These are phyloP conservation scores for Scheffersomyces coipomensis DNA, from an alignment of 805 yeast genomes.

Conservation along the genomic window DNA sequence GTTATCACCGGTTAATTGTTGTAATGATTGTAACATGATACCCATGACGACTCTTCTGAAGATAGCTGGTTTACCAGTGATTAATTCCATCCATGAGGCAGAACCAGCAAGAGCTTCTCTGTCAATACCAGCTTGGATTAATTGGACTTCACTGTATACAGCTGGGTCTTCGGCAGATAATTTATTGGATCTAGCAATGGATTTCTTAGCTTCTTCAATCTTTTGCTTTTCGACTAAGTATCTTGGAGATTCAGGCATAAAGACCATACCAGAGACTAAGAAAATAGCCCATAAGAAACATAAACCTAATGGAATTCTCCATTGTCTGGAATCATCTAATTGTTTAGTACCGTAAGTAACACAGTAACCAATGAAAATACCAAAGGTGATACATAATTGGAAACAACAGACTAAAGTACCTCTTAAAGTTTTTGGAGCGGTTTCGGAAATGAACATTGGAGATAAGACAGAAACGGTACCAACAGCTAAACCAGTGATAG, in stretches of 20 bases:
- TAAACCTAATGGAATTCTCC: constrained; percentile 67
- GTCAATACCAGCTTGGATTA: constrained; percentile 59
- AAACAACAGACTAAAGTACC: constrained; percentile 69
- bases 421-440: constrained; percentile 68
- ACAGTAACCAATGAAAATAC: constrained; percentile 71
- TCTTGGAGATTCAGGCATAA: constrained; percentile 72
- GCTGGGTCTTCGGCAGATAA: constrained; percentile 51
- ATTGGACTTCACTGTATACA: constrained; percentile 51
- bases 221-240: constrained; percentile 52
- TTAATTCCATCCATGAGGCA: constrained; percentile 63
- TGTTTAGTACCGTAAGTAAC: constrained; percentile 61
- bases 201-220: constrained; percentile 51
- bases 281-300: constrained; percentile 53
- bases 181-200: constrained; percentile 61
- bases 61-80: constrained; percentile 65
- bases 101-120: constrained; percentile 60
- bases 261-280: constrained; percentile 49
- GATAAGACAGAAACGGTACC: constrained; percentile 71
- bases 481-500: constrained; percentile 67
- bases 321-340: constrained; percentile 48
- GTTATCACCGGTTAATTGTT: constrained; percentile 62
- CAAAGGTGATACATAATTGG: constrained; percentile 69
- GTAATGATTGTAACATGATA: constrained; percentile 55
- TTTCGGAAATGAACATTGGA: constrained; percentile 66
- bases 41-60: constrained; percentile 57